phyloP scores from a whole-genome alignment of 345 rosid genomes.

The Murraya paniculata region DNA sequence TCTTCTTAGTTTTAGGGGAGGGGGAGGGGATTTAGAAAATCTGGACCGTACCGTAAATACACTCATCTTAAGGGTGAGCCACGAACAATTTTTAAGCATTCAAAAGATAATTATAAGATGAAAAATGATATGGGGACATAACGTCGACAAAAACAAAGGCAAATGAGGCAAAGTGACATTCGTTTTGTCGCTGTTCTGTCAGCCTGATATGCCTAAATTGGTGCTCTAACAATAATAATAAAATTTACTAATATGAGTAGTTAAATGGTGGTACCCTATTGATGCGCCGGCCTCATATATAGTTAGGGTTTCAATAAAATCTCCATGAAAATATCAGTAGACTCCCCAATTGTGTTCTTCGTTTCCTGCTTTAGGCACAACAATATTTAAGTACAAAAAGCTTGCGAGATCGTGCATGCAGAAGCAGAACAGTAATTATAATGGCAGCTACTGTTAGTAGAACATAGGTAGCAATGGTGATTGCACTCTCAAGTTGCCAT shows the following conservation, averaged over 20 bases:
- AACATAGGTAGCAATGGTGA: background rate
- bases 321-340: background rate
- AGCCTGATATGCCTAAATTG: too few relatives aligned
- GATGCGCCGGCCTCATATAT: background rate
- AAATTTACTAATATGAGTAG: background rate
- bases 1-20: too few relatives aligned
- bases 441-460: background rate
- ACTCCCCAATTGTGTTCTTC: background rate
- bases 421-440: too few relatives aligned
- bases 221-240: too few relatives aligned
- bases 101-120: too few relatives aligned
- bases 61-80: too few relatives aligned
- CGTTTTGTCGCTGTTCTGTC: background rate
- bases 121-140: too few relatives aligned
- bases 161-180: too few relatives aligned
- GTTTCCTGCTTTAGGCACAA: background rate
- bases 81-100: too few relatives aligned
- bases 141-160: too few relatives aligned
- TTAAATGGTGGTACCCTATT: background rate
- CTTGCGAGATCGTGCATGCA: background rate
- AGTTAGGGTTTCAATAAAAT: background rate
- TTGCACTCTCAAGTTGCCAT: background rate
- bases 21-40: too few relatives aligned
- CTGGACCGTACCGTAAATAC: too few relatives aligned
- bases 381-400: background rate